Evolutionary conservation across 169 alveolate species (phyloP).

Genomic region (Plasmodium gonderi): DNA sequence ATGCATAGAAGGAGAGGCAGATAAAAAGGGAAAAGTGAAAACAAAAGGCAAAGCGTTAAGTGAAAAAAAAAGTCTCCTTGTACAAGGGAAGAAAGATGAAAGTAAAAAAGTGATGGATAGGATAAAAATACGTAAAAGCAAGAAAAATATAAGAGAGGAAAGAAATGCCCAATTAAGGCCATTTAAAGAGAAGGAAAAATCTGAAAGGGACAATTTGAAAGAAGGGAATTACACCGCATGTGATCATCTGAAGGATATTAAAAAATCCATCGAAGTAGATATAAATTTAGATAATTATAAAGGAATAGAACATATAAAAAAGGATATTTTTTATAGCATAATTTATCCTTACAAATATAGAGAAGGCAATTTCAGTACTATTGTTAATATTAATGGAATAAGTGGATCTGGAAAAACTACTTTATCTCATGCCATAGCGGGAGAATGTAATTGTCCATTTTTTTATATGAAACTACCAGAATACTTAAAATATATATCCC

Average conservation of each 20-base stretch:
- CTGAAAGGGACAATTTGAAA: not conserved
- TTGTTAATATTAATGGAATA: conserved; percentile 89
- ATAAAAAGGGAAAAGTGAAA: not conserved
- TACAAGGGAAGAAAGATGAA: not conserved
- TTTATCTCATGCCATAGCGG: conserved; percentile 97
- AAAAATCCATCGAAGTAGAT: not conserved
- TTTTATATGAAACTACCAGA: conserved; percentile 83
- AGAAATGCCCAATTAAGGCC: not conserved
- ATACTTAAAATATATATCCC: conserved; percentile 35
- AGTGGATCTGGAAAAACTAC: conserved; percentile 98
- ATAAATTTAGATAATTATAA: conserved; percentile 22
- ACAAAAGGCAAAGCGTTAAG: not conserved
- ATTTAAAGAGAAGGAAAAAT: not conserved
- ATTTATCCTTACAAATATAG: conserved; percentile 59
- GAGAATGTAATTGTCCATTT: conserved; percentile 85
- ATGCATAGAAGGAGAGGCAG: not conserved
- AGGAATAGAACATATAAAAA: conserved; percentile 58
- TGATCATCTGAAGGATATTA: not conserved
- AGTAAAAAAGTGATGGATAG: not conserved
- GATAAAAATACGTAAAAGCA: not conserved
- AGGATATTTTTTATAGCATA: conserved; percentile 53
- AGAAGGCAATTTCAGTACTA: conserved; percentile 9
- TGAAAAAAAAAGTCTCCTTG: no score
- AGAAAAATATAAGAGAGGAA: not conserved
- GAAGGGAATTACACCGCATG: not conserved